These are phyloP conservation scores for Ramaria rubella DNA, from an alignment of 768 basidiomycete species.

Conservation along the genomic window DNA sequence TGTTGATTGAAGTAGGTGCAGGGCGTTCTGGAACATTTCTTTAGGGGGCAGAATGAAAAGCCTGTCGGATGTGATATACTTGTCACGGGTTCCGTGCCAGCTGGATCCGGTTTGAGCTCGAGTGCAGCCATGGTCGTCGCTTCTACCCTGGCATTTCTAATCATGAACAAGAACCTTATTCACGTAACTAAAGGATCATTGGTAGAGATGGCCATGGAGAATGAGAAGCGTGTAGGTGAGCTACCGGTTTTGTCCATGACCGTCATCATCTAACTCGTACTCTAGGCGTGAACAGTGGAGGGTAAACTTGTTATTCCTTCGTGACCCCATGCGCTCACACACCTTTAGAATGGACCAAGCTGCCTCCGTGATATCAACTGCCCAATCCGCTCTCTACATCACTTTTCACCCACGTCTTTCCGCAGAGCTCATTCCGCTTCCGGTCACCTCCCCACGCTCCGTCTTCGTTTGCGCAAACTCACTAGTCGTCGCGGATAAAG, in stretches of 20 bases:
- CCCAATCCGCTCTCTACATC: slow-evolving; percentile 69
- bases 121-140: slow-evolving; percentile 90
- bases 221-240: slow-evolving; percentile 74
- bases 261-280: slow-evolving; percentile 8
- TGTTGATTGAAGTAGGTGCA: slow-evolving; percentile 17
- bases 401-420: slow-evolving; percentile 71
- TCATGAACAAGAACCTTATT: slow-evolving; percentile 59
- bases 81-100: slow-evolving; percentile 76
- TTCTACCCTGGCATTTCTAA: slow-evolving; percentile 73
- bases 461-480: slow-evolving; percentile 80
- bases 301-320: slow-evolving; percentile 37
- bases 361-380: slow-evolving; percentile 71
- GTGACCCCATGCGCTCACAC: not conserved
- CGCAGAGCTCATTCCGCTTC: slow-evolving; percentile 62
- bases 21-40: slow-evolving; percentile 66
- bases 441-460: slow-evolving; percentile 33
- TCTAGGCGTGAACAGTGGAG: slow-evolving; percentile 66
- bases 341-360: slow-evolving; percentile 78
- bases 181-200: slow-evolving; percentile 59
- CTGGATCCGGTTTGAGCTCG: slow-evolving; percentile 81
- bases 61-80: slow-evolving; percentile 67
- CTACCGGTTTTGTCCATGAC: not conserved
- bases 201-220: slow-evolving; percentile 74
- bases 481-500: slow-evolving; percentile 76
- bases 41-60: slow-evolving; percentile 24